A percentile compares a stretch with the other conserved stretches of the same genome.
Evolutionary conservation across 2,329 filamentous ascomycete genomes (phyloP).

Genomic region (Phaeoacremonium minimum): DNA sequence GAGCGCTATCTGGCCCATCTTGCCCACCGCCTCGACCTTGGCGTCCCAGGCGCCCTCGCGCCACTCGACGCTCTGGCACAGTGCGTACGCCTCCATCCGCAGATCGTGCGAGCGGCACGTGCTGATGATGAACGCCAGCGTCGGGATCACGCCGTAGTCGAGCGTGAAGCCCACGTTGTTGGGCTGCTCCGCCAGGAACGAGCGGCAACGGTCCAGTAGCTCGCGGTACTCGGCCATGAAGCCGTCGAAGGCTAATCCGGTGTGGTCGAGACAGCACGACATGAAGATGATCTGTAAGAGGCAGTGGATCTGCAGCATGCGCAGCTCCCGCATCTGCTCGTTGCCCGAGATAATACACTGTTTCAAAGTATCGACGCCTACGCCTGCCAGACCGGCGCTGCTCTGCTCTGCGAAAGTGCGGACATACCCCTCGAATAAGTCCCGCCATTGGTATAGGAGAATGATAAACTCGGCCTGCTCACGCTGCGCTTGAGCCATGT

Average conservation of each 20-base stretch:
- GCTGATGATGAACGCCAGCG: slow-evolving; percentile 15
- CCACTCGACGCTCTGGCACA: slow-evolving; percentile 11
- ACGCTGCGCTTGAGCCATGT: slow-evolving; percentile 1
- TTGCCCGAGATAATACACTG: no score
- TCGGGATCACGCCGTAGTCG: slow-evolving; percentile 16
- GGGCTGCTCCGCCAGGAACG: background rate
- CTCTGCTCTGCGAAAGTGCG: background rate
- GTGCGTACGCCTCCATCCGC: slow-evolving; percentile 11
- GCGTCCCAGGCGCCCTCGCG: slow-evolving; percentile 20
- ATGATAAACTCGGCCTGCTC: background rate
- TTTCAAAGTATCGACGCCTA: no score
- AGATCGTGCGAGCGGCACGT: slow-evolving; percentile 15
- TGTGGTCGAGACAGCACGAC: slow-evolving; percentile 18
- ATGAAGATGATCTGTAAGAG: slow-evolving; percentile 12
- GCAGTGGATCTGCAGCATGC: slow-evolving; percentile 15
- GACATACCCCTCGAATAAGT: background rate
- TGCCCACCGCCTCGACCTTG: slow-evolving; percentile 12
- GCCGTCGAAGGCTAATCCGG: slow-evolving; percentile 18
- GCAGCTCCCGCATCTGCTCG: slow-evolving; percentile 9
- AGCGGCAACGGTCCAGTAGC: background rate
- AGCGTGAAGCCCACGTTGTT: slow-evolving; percentile 16
- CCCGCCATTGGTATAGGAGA: background rate
- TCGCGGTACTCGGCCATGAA: slow-evolving; percentile 10
- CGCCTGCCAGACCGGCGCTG: background rate
- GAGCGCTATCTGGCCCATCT: slow-evolving; percentile 13